Evolutionary conservation across 257 asterid species (phyloP).

Genomic region (Solanum neorickii): DNA sequence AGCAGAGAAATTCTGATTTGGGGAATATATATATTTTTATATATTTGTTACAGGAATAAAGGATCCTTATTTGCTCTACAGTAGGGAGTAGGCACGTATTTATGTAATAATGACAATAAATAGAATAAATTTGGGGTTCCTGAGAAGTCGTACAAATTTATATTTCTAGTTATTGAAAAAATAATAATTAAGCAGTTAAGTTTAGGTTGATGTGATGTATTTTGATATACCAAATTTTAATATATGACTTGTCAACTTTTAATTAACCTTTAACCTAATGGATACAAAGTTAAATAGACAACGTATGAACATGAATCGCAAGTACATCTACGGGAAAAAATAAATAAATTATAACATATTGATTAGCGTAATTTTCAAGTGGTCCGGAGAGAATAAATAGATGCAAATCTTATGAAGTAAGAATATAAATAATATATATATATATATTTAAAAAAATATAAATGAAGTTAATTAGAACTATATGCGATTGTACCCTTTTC

Average conservation of each 20-base stretch:
- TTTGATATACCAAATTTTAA: not conserved
- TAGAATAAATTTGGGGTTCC: not conserved
- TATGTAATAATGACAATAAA: not conserved
- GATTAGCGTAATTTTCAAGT: too few relatives aligned
- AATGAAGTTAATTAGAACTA: too few relatives aligned
- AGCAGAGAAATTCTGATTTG: conserved; percentile 12
- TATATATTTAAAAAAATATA: too few relatives aligned
- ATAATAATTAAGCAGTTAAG: not conserved
- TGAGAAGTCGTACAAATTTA: not conserved
- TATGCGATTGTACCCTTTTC: too few relatives aligned
- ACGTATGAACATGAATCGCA: not conserved
- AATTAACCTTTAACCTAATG: not conserved
- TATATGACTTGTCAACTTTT: not conserved
- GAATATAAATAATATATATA: too few relatives aligned
- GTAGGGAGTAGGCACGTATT: not conserved
- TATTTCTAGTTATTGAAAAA: not conserved
- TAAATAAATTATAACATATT: too few relatives aligned
- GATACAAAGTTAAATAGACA: not conserved
- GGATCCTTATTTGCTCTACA: not conserved
- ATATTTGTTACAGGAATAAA: not conserved
- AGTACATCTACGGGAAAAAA: not conserved
- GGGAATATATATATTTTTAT: conserved; percentile 5
- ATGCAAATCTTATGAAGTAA: too few relatives aligned
- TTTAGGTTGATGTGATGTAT: not conserved
- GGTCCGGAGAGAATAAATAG: too few relatives aligned